Conservation (phyloP, 257 asterid genomes). For the Solanum phureja region DNA sequence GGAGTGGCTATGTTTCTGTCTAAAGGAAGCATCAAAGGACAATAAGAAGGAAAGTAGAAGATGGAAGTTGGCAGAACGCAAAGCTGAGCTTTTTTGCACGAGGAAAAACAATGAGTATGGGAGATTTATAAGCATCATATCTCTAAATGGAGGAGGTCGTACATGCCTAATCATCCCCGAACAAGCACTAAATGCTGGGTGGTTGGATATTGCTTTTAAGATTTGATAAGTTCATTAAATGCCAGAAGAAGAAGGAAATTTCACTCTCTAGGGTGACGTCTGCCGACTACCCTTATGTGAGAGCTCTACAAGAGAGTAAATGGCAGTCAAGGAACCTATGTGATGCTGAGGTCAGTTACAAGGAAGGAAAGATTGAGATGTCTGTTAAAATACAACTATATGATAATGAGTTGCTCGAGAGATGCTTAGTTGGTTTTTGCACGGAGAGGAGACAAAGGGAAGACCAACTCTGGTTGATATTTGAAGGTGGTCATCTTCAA, state of each 20-base stretch:
- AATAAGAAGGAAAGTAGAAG: background rate
- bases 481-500: background rate
- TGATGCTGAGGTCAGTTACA: background rate
- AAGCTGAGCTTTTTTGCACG: background rate
- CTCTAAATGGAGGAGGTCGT: background rate
- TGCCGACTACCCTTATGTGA: background rate
- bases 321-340: background rate
- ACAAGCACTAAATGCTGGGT: background rate
- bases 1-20: background rate
- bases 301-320: background rate
- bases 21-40: background rate
- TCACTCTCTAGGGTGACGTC: background rate
- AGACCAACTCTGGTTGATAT: background rate
- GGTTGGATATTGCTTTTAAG: background rate
- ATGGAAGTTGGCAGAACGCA: background rate
- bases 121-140: background rate
- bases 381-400: background rate
- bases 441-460: background rate
- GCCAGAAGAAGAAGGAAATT: background rate
- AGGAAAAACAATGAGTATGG: background rate
- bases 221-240: background rate
- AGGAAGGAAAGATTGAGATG: background rate
- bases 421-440: background rate
- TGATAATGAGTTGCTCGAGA: background rate
- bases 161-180: background rate